A percentile compares a stretch with the other conserved stretches of the same genome.
These are phyloP conservation scores for Tulasnella calospora DNA, from an alignment of 768 basidiomycete genomes.

Conservation along the genomic window DNA sequence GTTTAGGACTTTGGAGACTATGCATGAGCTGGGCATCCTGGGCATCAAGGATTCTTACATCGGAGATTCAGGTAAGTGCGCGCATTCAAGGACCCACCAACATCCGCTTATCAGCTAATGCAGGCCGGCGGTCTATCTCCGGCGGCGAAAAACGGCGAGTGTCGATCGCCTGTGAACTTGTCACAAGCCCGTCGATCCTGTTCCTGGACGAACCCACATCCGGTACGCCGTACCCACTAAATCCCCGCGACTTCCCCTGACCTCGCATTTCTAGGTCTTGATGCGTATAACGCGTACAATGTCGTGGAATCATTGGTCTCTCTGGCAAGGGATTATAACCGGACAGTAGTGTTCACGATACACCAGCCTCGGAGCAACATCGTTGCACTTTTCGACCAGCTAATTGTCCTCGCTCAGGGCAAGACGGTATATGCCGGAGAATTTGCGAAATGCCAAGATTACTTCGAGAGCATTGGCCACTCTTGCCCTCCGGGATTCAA, in stretches of 20 bases:
- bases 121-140: constrained; percentile 84
- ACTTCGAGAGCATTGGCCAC: constrained; percentile 72
- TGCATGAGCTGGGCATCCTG: constrained; percentile 92
- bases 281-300: constrained; percentile 92
- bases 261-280: constrained; percentile 56
- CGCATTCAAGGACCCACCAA: not conserved
- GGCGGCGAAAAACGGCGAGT: constrained; percentile 97
- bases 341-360: constrained; percentile 95
- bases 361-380: constrained; percentile 98
- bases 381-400: constrained; percentile 89
- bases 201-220: constrained; percentile 98
- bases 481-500: constrained; percentile 93
- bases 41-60: constrained; percentile 86
- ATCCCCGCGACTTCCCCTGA: not conserved
- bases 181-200: constrained; percentile 91
- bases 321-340: constrained; percentile 81
- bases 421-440: constrained; percentile 82
- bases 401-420: constrained; percentile 79
- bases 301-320: constrained; percentile 85
- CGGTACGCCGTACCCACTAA: constrained; percentile 42
- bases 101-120: not conserved
- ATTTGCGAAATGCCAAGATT: constrained; percentile 65
- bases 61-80: constrained; percentile 70
- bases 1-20: constrained; percentile 87
- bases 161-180: constrained; percentile 95